Evolutionary conservation across 2,329 filamentous ascomycete species (phyloP).

Genomic region (Periconia sp.): DNA sequence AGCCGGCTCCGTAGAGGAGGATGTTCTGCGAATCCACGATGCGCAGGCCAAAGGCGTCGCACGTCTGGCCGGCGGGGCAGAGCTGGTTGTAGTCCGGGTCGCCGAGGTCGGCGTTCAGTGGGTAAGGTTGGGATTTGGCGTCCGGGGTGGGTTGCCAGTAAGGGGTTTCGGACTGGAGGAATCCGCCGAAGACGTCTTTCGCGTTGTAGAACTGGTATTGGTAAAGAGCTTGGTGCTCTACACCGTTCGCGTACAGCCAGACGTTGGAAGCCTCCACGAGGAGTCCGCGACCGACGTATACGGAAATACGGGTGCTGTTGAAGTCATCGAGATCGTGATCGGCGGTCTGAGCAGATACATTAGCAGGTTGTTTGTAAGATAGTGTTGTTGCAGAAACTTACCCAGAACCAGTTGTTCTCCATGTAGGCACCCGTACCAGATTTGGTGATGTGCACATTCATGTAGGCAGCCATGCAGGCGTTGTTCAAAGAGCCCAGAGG

Average conservation of each 20-base stretch:
- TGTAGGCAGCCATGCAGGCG: slow-evolving; percentile 72
- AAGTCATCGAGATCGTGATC: slow-evolving; percentile 86
- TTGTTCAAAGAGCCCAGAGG: slow-evolving; percentile 64
- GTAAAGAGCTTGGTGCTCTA: slow-evolving; percentile 63
- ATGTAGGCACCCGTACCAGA: slow-evolving; percentile 67
- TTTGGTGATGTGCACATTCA: slow-evolving; percentile 53
- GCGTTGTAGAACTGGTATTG: slow-evolving; percentile 86
- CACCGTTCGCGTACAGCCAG: slow-evolving; percentile 67
- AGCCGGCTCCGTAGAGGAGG: slow-evolving; percentile 63
- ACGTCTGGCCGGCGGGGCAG: slow-evolving; percentile 23
- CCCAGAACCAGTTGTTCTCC: slow-evolving; percentile 91
- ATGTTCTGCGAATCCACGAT: slow-evolving; percentile 61
- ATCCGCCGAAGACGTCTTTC: slow-evolving; percentile 75
- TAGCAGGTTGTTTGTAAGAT: slow-evolving; percentile 2
- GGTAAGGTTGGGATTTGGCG: slow-evolving; percentile 64
- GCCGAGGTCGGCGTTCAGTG: slow-evolving; percentile 52
- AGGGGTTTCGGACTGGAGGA: slow-evolving; percentile 89
- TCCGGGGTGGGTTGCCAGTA: slow-evolving; percentile 82
- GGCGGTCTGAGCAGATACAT: slow-evolving; percentile 54
- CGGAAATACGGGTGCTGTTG: slow-evolving; percentile 72
- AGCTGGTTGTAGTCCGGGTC: slow-evolving; percentile 69
- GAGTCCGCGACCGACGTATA: slow-evolving; percentile 86
- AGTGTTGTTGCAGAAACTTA: slow-evolving; percentile 4
- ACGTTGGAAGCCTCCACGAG: slow-evolving; percentile 62
- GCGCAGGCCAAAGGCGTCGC: slow-evolving; percentile 63